phyloP scores from a whole-genome alignment of 345 rosid genomes.

The Rubroshorea leprosula region DNA sequence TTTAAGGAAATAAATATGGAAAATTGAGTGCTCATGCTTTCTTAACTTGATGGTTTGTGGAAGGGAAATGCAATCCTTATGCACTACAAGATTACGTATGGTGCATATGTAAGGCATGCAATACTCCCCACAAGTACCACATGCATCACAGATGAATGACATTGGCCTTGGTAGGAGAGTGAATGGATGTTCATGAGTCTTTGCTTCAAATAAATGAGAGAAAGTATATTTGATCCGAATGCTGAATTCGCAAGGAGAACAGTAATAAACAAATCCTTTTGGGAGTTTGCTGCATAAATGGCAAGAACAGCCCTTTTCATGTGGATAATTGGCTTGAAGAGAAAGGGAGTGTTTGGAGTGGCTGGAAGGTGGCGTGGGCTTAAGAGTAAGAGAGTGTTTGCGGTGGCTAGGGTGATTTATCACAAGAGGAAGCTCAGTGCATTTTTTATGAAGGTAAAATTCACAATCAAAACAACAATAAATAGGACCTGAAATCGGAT shows the following conservation, averaged over 20 bases:
- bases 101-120: neutral
- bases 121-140: neutral
- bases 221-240: slow-evolving; percentile 5
- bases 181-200: slow-evolving; percentile 11
- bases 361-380: too few relatives aligned
- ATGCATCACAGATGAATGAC: slow-evolving; percentile 8
- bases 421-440: slow-evolving; percentile 15
- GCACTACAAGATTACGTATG: neutral
- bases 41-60: neutral
- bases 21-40: slow-evolving; percentile 11
- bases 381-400: too few relatives aligned
- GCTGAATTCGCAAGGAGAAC: slow-evolving; percentile 13
- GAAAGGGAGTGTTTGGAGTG: slow-evolving; percentile 23
- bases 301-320: neutral
- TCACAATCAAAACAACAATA: slow-evolving; percentile 15
- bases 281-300: slow-evolving; percentile 10
- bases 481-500: slow-evolving; percentile 7
- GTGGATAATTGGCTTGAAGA: slow-evolving; percentile 1
- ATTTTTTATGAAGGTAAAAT: slow-evolving; percentile 21
- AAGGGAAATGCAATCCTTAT: neutral
- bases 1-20: slow-evolving; percentile 3
- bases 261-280: slow-evolving; percentile 13
- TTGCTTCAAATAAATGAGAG: neutral
- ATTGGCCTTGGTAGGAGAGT: neutral
- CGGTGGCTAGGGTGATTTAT: slow-evolving; percentile 22